Conservation (phyloP, 2,329 filamentous ascomycete genomes). For the Fusarium coicis region DNA sequence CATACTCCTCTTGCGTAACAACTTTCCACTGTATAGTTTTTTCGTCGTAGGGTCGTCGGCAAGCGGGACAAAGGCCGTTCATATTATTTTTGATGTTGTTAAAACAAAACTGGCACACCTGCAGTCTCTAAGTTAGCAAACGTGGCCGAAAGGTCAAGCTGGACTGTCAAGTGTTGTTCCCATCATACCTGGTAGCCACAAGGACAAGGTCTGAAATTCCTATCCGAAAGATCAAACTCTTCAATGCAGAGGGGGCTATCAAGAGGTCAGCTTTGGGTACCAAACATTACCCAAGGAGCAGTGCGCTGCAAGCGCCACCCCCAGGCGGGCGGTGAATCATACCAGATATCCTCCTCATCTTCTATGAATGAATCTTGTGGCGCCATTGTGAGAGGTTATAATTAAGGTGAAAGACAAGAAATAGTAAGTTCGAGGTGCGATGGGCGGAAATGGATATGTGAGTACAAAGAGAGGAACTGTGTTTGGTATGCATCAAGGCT, state of each 20-base stretch:
- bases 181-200: conserved; percentile 93
- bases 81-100: conserved; percentile 99
- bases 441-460: conserved; percentile 35
- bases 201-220: conserved; percentile 95
- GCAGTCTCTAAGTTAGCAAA: conserved; percentile 32
- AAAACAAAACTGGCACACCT: conserved; percentile 99
- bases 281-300: conserved; percentile 37
- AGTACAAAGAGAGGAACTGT: conserved; percentile 40
- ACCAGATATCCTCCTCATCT: conserved; percentile 78
- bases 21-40: conserved; percentile 98
- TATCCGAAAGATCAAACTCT: conserved; percentile 97
- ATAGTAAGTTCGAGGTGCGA: conserved; percentile 33
- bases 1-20: conserved; percentile 93
- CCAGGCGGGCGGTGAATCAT: conserved; percentile 45
- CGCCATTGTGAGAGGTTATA: conserved; percentile 62
- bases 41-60: conserved; percentile 93
- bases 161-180: neutral
- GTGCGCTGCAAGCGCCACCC: conserved; percentile 20
- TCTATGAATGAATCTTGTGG: conserved; percentile 78
- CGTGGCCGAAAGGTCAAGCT: conserved; percentile 29
- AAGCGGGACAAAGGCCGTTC: conserved; percentile 97
- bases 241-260: conserved; percentile 96
- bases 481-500: conserved; percentile 46
- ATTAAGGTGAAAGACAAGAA: conserved; percentile 36
- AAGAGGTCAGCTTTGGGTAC: conserved; percentile 37